Percentiles rank a stretch among this genome's conserved stretches.
These are phyloP conservation scores for Microstegium vimineum DNA, from an alignment of 176 grass and related monocot genomes.

Conservation along the genomic window DNA sequence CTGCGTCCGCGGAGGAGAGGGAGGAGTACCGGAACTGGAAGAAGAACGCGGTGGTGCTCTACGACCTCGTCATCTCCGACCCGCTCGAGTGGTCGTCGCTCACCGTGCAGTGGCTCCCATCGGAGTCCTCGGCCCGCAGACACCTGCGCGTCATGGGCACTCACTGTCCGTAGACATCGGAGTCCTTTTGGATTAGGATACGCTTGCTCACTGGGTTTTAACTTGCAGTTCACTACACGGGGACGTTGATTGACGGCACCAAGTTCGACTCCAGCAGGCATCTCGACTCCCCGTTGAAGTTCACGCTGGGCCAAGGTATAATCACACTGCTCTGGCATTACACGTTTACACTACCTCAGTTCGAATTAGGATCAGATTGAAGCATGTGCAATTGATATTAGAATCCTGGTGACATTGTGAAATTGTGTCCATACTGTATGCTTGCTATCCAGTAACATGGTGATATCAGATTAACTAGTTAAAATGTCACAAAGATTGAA, in stretches of 20 bases:
- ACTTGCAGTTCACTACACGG: constrained; percentile 79
- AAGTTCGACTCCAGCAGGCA: constrained; percentile 87
- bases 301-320: constrained; percentile 76
- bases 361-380: neutral
- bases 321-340: neutral
- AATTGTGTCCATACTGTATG: too few species aligned
- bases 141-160: constrained; percentile 69
- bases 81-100: too few species aligned
- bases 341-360: neutral
- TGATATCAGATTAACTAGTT: too few species aligned
- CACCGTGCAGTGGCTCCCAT: too few species aligned
- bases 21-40: constrained; percentile 90
- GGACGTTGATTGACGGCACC: constrained; percentile 66
- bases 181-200: neutral
- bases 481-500: too few species aligned
- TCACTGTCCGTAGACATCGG: too few species aligned
- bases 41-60: too few species aligned
- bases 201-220: neutral
- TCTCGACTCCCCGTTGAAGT: constrained; percentile 57
- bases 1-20: constrained; percentile 1
- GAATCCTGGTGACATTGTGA: neutral
- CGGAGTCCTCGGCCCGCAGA: constrained; percentile 22
- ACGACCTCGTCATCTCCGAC: too few species aligned
- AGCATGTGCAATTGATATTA: neutral
- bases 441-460: too few species aligned